Conservation (phyloP, 176 grass and related monocot genomes). For the Ampelocalamus luodianensis region DNA sequence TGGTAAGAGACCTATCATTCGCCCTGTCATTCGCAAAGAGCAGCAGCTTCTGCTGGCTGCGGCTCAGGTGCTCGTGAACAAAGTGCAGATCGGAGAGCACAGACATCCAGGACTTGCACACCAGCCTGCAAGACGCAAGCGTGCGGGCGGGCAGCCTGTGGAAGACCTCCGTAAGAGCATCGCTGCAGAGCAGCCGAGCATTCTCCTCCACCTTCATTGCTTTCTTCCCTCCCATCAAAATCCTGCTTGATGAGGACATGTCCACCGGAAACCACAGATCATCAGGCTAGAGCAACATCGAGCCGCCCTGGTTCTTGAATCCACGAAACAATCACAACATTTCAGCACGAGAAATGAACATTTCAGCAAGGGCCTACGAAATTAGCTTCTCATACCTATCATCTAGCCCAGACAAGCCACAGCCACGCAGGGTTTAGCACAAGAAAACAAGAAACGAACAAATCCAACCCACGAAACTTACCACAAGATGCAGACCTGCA, state of each 20-base stretch:
- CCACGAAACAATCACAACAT: constrained; percentile 13
- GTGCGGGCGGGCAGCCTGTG: constrained; percentile 51
- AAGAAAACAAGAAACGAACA: background rate
- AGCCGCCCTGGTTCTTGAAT: background rate
- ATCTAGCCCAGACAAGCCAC: background rate
- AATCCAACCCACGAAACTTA: background rate
- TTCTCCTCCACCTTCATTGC: constrained; percentile 20
- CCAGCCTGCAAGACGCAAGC: constrained; percentile 50
- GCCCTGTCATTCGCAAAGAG: constrained; percentile 49
- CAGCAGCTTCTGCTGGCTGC: constrained; percentile 43
- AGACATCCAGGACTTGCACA: constrained; percentile 59
- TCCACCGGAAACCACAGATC: background rate
- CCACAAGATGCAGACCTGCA: constrained; percentile 34
- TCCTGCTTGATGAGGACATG: background rate
- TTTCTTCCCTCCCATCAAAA: constrained; percentile 38
- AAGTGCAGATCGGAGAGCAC: constrained; percentile 52
- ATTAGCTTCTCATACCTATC: constrained; percentile 30
- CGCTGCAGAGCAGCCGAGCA: constrained; percentile 38
- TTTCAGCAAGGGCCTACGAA: background rate
- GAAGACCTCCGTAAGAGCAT: constrained; percentile 59
- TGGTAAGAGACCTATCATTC: constrained; percentile 36
- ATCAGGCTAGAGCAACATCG: background rate
- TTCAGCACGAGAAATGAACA: constrained; percentile 4
- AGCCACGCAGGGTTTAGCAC: constrained; percentile 5
- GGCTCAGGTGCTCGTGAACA: constrained; percentile 44